Evolutionary conservation across 306 rosid genomes (phyloP).

Genomic region (Vicia faba): DNA sequence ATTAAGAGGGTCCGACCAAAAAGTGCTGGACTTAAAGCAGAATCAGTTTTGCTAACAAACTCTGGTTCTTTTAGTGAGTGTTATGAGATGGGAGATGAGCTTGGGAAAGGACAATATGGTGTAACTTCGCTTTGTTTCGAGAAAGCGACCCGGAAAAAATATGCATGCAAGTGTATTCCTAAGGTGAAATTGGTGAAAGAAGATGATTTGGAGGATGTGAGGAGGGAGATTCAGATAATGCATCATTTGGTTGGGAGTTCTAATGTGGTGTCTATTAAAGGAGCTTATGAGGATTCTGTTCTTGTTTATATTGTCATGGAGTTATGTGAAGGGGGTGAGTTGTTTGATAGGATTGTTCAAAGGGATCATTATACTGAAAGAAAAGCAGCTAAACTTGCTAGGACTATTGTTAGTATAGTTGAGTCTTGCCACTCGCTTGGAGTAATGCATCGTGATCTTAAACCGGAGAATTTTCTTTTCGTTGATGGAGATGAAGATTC

Average conservation of each 20-base stretch:
- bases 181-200: constrained; percentile 53
- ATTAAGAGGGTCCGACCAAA: constrained; percentile 44
- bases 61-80: constrained; percentile 60
- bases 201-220: constrained; percentile 76
- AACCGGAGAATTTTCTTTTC: constrained; percentile 86
- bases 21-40: constrained; percentile 65
- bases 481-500: constrained; percentile 66
- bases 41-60: constrained; percentile 64
- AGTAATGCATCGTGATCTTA: constrained; percentile 88
- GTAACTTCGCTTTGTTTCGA: constrained; percentile 64
- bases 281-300: constrained; percentile 71
- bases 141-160: constrained; percentile 58
- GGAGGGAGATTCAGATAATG: constrained; percentile 87
- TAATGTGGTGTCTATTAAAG: constrained; percentile 59
- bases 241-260: constrained; percentile 69
- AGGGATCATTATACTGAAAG: constrained; percentile 70
- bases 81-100: constrained; percentile 56
- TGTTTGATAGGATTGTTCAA: constrained; percentile 72
- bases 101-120: constrained; percentile 80
- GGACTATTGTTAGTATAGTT: constrained; percentile 61
- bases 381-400: constrained; percentile 72
- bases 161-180: constrained; percentile 81
- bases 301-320: constrained; percentile 85
- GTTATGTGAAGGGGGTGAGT: constrained; percentile 79
- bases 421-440: constrained; percentile 79